Conservation (phyloP, 208 protist genomes). For the Crithidia expoeki region DNA sequence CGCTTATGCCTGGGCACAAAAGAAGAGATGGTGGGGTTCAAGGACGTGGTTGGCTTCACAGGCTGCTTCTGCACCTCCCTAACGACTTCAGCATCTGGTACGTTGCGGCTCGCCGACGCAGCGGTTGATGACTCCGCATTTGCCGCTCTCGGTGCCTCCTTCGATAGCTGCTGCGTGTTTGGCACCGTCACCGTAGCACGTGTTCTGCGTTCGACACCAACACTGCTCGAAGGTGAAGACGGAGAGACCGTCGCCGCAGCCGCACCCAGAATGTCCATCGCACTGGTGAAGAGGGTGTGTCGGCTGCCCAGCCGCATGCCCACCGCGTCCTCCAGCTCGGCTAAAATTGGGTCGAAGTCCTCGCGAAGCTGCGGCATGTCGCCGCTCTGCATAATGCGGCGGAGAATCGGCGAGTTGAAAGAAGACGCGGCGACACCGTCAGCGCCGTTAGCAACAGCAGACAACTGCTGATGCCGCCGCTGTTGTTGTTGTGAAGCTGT, state of each 20-base stretch:
- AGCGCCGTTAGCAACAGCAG: no score
- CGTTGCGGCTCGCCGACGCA: not conserved
- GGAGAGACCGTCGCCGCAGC: conserved; percentile 7
- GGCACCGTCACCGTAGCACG: no score
- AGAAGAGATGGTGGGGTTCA: not conserved
- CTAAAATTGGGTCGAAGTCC: conserved; percentile 82
- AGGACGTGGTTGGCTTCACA: not conserved
- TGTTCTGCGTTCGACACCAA: not conserved
- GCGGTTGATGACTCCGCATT: not conserved
- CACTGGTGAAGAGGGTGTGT: conserved; percentile 82
- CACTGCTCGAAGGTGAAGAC: not conserved
- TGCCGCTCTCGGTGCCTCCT: conserved; percentile 8
- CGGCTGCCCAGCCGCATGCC: conserved; percentile 86
- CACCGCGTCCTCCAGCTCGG: conserved; percentile 73
- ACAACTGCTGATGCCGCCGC: conserved; percentile 4
- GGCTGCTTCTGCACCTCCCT: conserved; percentile 13
- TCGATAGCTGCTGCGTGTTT: not conserved
- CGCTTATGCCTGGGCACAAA: not conserved
- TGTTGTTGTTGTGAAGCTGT: not conserved
- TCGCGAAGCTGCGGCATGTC: conserved; percentile 79
- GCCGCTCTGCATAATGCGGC: conserved; percentile 64
- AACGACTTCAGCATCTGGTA: conserved; percentile 21
- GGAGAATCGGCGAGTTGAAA: conserved; percentile 3
- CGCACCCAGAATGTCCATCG: conserved; percentile 56
- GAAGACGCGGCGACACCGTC: conserved; percentile 9